These are phyloP conservation scores for Collybia sordida DNA, from an alignment of 768 basidiomycete genomes.

Conservation along the genomic window DNA sequence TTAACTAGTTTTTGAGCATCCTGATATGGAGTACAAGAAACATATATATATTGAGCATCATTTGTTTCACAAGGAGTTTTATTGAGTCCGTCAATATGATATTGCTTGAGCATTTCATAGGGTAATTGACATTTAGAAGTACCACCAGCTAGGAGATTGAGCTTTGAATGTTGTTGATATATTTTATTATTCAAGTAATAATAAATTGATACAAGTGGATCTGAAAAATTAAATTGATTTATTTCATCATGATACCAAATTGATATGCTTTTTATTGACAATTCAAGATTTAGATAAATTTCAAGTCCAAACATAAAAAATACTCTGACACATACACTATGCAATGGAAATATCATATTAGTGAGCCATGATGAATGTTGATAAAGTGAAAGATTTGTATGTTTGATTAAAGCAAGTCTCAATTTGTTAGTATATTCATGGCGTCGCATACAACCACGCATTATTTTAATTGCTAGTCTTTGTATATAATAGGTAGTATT, in stretches of 20 bases:
- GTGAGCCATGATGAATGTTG: no score
- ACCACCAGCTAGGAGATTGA: not conserved
- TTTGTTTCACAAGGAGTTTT: not conserved
- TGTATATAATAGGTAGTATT: not conserved
- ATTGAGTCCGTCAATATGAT: not conserved
- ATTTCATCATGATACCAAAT: not conserved
- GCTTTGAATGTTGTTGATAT: not conserved
- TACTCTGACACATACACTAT: not conserved
- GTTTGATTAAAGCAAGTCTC: no score
- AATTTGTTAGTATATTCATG: no score
- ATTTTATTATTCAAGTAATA: not conserved
- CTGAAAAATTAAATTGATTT: not conserved
- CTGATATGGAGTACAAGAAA: not conserved
- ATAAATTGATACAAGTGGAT: not conserved
- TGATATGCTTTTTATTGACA: not conserved
- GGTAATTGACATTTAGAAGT: not conserved
- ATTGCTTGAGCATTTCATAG: conserved; percentile 1
- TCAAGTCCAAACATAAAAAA: not conserved
- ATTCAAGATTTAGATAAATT: not conserved
- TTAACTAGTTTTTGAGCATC: not conserved
- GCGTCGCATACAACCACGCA: not conserved
- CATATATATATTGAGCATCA: not conserved
- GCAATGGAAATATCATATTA: no score
- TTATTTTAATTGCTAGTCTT: not conserved
- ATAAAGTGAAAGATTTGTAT: no score